Percentiles rank a stretch among this genome's conserved stretches.
These are phyloP conservation scores for Boletus sensibilis DNA, from an alignment of 768 basidiomycete genomes.

Conservation along the genomic window DNA sequence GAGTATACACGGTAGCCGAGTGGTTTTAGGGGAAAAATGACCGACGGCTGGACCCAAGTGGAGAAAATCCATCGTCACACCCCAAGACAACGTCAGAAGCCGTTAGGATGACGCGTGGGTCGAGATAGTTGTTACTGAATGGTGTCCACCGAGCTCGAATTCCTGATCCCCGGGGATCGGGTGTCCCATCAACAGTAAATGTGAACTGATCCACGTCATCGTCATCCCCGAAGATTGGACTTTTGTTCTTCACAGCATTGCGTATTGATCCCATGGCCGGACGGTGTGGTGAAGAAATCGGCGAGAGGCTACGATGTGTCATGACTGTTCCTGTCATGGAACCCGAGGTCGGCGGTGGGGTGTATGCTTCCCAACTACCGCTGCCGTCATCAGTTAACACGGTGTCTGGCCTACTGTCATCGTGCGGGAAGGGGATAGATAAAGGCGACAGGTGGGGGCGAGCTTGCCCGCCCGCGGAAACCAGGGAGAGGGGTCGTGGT, in stretches of 20 bases:
- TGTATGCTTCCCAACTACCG: slow-evolving; percentile 61
- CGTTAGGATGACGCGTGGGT: slow-evolving; percentile 33
- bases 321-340: slow-evolving; percentile 47
- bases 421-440: slow-evolving; percentile 37
- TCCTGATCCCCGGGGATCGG: slow-evolving; percentile 13
- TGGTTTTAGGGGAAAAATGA: slow-evolving; percentile 29
- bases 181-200: slow-evolving; percentile 36
- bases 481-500: slow-evolving; percentile 28
- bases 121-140: slow-evolving; percentile 32
- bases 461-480: slow-evolving; percentile 37
- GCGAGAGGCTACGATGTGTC: slow-evolving; percentile 40
- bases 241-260: slow-evolving; percentile 30
- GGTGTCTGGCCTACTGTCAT: slow-evolving; percentile 54
- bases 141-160: slow-evolving; percentile 26
- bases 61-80: slow-evolving; percentile 40
- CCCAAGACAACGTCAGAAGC: slow-evolving; percentile 32
- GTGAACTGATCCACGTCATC: slow-evolving; percentile 53
- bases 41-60: slow-evolving; percentile 46
- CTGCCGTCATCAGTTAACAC: slow-evolving; percentile 48
- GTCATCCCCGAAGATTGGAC: slow-evolving; percentile 47
- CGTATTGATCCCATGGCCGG: slow-evolving; percentile 38
- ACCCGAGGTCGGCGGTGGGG: slow-evolving; percentile 57
- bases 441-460: slow-evolving; percentile 51
- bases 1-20: background rate
- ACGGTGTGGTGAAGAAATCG: slow-evolving; percentile 21